Conservation (phyloP, 129 eudicot species). For the Arctium minus region DNA sequence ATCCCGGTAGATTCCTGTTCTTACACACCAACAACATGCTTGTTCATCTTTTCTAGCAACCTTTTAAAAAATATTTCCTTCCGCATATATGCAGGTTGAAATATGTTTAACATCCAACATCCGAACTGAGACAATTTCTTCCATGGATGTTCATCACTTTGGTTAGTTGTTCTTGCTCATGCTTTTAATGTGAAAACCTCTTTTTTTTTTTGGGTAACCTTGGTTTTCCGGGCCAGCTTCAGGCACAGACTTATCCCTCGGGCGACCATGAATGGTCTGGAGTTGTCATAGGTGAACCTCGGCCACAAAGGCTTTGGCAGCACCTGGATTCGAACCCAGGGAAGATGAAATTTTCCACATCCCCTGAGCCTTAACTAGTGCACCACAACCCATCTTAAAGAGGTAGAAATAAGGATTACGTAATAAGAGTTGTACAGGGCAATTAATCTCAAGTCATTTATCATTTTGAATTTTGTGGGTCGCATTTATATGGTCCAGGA, state of each 20-base stretch:
- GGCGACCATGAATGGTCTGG: too few species aligned
- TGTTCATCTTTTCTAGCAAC: neutral
- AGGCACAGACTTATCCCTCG: too few species aligned
- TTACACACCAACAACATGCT: neutral
- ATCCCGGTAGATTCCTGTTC: slow-evolving; percentile 56
- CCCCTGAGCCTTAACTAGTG: too few species aligned
- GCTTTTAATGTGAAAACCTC: neutral
- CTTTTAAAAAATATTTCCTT: neutral
- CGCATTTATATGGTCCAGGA: neutral
- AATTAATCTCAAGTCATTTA: neutral
- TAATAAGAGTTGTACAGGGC: neutral
- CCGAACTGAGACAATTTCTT: slow-evolving; percentile 68
- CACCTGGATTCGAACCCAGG: too few species aligned
- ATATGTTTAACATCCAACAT: slow-evolving; percentile 93
- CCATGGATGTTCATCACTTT: slow-evolving; percentile 84
- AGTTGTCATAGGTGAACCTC: too few species aligned
- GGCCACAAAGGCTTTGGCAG: too few species aligned
- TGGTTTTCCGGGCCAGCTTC: too few species aligned
- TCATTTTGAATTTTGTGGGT: neutral
- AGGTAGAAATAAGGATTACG: neutral
- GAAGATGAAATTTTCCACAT: too few species aligned
- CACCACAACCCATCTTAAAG: too few species aligned
- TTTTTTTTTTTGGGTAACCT: too few species aligned
- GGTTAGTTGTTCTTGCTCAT: slow-evolving; percentile 42
- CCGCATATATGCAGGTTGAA: slow-evolving; percentile 62